Conservation (phyloP, 2,329 filamentous ascomycete species). For the Hortaea werneckii region DNA sequence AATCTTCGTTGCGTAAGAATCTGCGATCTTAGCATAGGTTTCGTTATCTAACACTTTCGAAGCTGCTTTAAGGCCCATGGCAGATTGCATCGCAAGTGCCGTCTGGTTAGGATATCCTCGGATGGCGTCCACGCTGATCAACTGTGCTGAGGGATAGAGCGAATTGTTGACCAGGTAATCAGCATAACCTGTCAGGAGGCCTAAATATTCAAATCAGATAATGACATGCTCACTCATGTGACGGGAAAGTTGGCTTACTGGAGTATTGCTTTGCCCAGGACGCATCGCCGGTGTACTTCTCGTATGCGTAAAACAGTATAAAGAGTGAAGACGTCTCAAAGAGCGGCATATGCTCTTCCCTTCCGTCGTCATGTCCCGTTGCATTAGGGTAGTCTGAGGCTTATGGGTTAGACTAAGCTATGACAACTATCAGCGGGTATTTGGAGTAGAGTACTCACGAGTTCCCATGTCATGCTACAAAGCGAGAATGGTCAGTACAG, state of each 20-base stretch:
- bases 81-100: conserved; percentile 20
- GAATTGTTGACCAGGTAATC: conserved; percentile 43
- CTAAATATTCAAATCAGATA: neutral
- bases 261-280: conserved; percentile 40
- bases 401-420: too few relatives aligned
- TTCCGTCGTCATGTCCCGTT: conserved; percentile 18
- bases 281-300: conserved; percentile 43
- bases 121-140: conserved; percentile 49
- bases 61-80: conserved; percentile 31
- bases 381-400: conserved; percentile 15
- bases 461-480: neutral
- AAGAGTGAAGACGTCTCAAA: conserved; percentile 42
- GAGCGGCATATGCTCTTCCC: conserved; percentile 41
- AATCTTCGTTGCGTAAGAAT: conserved; percentile 11
- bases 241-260: neutral
- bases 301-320: conserved; percentile 46
- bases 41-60: conserved; percentile 32
- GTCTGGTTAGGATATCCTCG: conserved; percentile 39
- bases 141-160: conserved; percentile 44
- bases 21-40: conserved; percentile 30
- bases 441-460: neutral
- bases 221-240: too few relatives aligned
- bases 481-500: conserved; percentile 18
- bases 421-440: too few relatives aligned
- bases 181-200: conserved; percentile 44